A percentile compares a stretch with the other conserved stretches of the same genome.
Conservation (phyloP, 2,329 filamentous ascomycete genomes). For the Pezicula neosporulosa region DNA sequence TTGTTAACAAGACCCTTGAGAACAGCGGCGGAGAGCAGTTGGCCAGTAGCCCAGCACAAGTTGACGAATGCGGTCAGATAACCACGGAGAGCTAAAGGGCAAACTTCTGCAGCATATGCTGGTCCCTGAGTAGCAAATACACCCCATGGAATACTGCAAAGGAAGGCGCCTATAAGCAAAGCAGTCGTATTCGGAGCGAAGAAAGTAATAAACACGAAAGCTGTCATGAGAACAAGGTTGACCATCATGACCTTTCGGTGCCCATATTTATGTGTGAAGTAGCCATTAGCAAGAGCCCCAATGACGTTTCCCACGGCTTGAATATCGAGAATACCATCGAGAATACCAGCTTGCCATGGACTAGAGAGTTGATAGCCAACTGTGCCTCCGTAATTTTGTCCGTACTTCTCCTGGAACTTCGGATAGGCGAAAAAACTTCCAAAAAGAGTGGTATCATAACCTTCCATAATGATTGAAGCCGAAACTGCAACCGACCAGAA, state of each 20-base stretch:
- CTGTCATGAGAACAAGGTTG: slow-evolving; percentile 37
- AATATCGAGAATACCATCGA: no score
- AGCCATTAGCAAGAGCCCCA: slow-evolving; percentile 37
- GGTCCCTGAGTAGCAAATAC: slow-evolving; percentile 39
- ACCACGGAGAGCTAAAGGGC: slow-evolving; percentile 45
- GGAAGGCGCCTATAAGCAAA: slow-evolving; percentile 21
- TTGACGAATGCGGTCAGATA: slow-evolving; percentile 49
- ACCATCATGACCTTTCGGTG: slow-evolving; percentile 43
- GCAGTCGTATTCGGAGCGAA: slow-evolving; percentile 40
- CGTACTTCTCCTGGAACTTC: slow-evolving; percentile 26
- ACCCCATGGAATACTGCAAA: slow-evolving; percentile 45
- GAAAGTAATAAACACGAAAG: slow-evolving; percentile 37
- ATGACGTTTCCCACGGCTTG: slow-evolving; percentile 37
- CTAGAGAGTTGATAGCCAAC: slow-evolving; percentile 32
- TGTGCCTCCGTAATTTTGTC: slow-evolving; percentile 4
- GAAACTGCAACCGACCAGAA: slow-evolving; percentile 34
- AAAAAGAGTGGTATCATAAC: slow-evolving; percentile 34
- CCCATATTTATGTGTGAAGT: slow-evolving; percentile 36
- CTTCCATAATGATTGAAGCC: slow-evolving; percentile 37
- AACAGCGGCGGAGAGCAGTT: slow-evolving; percentile 41
- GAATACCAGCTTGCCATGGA: slow-evolving; percentile 38
- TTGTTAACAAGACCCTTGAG: slow-evolving; percentile 38
- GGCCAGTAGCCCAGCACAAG: slow-evolving; percentile 46
- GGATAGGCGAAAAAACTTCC: slow-evolving; percentile 30
- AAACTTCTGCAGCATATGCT: slow-evolving; percentile 39